Conservation (phyloP, 2,329 filamentous ascomycete genomes). For the Diplodia mutila region DNA sequence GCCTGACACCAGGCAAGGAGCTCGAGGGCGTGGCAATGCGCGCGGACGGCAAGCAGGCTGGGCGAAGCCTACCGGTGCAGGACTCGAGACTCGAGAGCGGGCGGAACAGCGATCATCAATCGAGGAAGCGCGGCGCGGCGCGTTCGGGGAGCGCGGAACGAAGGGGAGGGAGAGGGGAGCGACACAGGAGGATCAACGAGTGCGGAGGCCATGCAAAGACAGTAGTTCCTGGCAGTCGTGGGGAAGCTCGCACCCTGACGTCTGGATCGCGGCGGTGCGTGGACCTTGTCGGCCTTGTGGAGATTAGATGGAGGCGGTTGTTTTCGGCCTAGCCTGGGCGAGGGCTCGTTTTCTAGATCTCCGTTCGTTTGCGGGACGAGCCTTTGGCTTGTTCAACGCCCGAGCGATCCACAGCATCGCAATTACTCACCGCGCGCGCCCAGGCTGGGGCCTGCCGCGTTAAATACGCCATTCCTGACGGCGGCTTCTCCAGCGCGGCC, state of each 20-base stretch:
- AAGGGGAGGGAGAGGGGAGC: background rate
- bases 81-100: background rate
- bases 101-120: conserved; percentile 16
- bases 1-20: background rate
- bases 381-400: conserved; percentile 14
- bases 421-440: background rate
- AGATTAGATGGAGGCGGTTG: conserved; percentile 19
- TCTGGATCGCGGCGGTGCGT: conserved; percentile 14
- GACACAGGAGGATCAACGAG: conserved; percentile 20
- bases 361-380: conserved; percentile 22
- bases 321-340: conserved; percentile 17
- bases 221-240: conserved; percentile 1
- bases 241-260: conserved; percentile 20
- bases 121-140: background rate
- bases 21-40: conserved; percentile 14
- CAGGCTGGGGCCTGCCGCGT: background rate
- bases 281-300: conserved; percentile 19
- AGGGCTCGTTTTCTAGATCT: conserved; percentile 18
- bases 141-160: background rate
- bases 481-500: conserved; percentile 11
- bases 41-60: conserved; percentile 3
- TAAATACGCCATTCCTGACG: conserved; percentile 20
- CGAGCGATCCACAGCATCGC: conserved; percentile 1
- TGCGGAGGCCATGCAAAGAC: conserved; percentile 23
- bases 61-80: conserved; percentile 6